These are phyloP conservation scores for Solanum paucissectum DNA, from an alignment of 257 asterid genomes.

Conservation along the genomic window DNA sequence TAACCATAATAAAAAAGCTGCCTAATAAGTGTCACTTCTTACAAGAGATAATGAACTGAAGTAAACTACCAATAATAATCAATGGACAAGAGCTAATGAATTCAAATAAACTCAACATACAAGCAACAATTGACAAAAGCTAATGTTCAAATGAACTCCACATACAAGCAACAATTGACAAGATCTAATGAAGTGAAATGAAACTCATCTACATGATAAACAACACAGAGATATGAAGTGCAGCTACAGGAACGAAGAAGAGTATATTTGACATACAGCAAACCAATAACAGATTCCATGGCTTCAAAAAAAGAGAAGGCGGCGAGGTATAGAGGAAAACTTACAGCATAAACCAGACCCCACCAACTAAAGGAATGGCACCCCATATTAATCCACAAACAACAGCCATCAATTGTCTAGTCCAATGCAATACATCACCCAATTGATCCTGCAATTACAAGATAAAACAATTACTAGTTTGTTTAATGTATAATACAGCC, in stretches of 20 bases:
- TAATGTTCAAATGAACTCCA: neutral
- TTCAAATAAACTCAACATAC: neutral
- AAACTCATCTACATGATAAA: neutral
- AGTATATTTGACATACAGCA: neutral
- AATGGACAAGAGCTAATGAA: neutral
- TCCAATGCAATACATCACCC: slow-evolving; percentile 92
- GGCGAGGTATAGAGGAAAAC: slow-evolving; percentile 6
- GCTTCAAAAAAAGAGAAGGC: neutral
- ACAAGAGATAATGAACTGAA: neutral
- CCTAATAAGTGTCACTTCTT: neutral
- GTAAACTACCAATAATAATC: neutral
- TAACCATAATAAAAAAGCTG: neutral
- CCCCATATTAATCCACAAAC: slow-evolving; percentile 87
- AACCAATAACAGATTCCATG: neutral
- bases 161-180: neutral
- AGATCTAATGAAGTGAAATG: neutral
- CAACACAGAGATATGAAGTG: neutral
- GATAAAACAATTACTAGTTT: slow-evolving; percentile 4
- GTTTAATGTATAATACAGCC: neutral
- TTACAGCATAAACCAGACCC: slow-evolving; percentile 80
- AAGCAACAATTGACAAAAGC: neutral
- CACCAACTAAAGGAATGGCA: slow-evolving; percentile 86
- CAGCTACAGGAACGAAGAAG: neutral
- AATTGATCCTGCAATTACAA: slow-evolving; percentile 64
- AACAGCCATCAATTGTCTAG: slow-evolving; percentile 74